Conservation (phyloP, 345 rosid genomes). For the Camelina hispida region DNA sequence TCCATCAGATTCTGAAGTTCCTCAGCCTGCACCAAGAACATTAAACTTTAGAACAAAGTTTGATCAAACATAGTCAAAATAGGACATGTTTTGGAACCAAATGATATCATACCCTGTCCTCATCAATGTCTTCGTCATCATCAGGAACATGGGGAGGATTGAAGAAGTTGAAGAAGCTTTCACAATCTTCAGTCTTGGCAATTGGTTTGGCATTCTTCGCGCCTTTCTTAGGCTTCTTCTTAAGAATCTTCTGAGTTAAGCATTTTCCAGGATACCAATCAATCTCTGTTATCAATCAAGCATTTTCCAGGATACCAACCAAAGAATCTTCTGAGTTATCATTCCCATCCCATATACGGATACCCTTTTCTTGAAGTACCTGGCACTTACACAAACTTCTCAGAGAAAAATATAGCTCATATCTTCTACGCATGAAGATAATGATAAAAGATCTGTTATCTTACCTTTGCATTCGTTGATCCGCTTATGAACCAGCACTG, state of each 20-base stretch:
- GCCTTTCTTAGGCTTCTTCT: constrained; percentile 96
- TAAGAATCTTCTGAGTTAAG: constrained; percentile 85
- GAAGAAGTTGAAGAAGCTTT: constrained; percentile 94
- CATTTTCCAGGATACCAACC: no score
- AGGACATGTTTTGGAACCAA: neutral
- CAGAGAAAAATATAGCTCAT: no score
- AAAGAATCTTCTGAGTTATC: no score
- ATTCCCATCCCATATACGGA: no score
- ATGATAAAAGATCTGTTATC: no score
- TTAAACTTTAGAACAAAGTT: neutral
- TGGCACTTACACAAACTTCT: no score
- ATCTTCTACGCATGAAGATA: no score
- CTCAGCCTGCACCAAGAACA: constrained; percentile 39
- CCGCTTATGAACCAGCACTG: no score
- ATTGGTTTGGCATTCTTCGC: constrained; percentile 84
- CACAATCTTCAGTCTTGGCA: constrained; percentile 87
- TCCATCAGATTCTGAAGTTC: constrained; percentile 50
- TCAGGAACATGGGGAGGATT: constrained; percentile 94
- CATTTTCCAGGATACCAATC: constrained; percentile 91
- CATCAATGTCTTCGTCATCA: constrained; percentile 89
- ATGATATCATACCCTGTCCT: constrained; percentile 66
- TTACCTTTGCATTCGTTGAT: no score
- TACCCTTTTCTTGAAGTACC: no score
- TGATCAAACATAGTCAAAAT: neutral
- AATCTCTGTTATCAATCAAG: no score